Evolutionary conservation across 345 rosid genomes (phyloP), one percentile per base, ranked within the genome.

Genomic region (Brassica nigra): DNA sequence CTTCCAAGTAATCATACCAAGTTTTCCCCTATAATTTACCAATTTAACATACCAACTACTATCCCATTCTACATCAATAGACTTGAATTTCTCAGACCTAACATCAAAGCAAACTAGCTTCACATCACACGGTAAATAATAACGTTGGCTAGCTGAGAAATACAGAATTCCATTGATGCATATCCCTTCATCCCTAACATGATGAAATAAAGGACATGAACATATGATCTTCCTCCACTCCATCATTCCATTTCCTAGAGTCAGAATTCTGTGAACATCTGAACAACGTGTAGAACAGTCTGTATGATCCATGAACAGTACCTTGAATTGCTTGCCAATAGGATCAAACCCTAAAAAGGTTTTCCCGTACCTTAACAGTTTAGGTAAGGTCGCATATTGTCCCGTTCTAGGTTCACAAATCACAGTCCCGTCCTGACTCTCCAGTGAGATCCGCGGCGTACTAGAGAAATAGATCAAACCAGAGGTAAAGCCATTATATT

Each of bases 121-220:
- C 59, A 15, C 23, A 16, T 15, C 59, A 54, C 3, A 6, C 23
- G 1, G 23, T 4, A 4, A 49, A 49, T 14, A 49, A 49, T 14
- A 3, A 14, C 5, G n/a, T 6, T 5, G 15, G 15, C 6, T 2
- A 54, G 59, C 5, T 54, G 8, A 5, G 8, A 54, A 15, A 54
- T 54, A 23, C 66, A 75, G 10, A 66, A 66, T 28, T 20, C 78
- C 66, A 34, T 66, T 54, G 66, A 75, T 75, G 73, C 73, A 66
- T 9, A 54, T 54, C 9, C 59, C 59, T 54, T 54, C 59, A 15
- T 54, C 59, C 59, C 2, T n/a, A 54, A 15, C 59, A 15, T 54
- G 8, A 11, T 15, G 23, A 54, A 15, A 54, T 15, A 16, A 66
- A n/a, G 68, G 34, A 54, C 52, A 52, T 23, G 68, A 34, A 34